Conservation (phyloP, 176 grass and related monocot genomes). For the Aegilops longissima region DNA sequence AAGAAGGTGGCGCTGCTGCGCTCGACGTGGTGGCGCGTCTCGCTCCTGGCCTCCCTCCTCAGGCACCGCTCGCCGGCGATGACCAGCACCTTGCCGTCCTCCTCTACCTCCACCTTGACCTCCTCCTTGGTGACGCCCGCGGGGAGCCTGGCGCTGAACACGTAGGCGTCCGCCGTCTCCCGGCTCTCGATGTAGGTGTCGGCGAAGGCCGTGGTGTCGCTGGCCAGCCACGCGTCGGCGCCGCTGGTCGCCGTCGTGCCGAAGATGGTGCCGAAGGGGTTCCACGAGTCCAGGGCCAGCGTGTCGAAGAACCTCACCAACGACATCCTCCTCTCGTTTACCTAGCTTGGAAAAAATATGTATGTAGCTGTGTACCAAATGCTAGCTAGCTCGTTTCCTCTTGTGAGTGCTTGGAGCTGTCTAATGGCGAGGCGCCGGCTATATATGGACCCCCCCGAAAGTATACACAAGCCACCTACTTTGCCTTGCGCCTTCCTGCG, state of each 20-base stretch:
- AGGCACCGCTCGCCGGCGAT: constrained; percentile 56
- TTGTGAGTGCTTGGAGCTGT: neutral
- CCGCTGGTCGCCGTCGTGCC: constrained; percentile 19
- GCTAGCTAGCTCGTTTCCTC: neutral
- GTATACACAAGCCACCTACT: neutral
- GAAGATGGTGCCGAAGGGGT: constrained; percentile 64
- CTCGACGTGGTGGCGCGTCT: constrained; percentile 46
- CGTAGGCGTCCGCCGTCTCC: constrained; percentile 48
- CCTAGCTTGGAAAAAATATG: neutral
- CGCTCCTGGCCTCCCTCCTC: constrained; percentile 34
- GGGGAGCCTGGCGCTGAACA: constrained; percentile 56
- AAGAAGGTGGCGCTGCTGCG: constrained; percentile 57
- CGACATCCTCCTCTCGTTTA: constrained; percentile 21
- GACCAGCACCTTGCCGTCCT: constrained; percentile 53
- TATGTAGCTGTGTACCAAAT: too few relatives aligned
- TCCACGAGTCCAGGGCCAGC: constrained; percentile 50
- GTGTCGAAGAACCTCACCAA: constrained; percentile 57
- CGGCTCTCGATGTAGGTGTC: constrained; percentile 51
- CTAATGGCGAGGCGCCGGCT: neutral
- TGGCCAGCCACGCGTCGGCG: constrained; percentile 41
- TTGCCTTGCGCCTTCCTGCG: neutral
- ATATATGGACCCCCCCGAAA: constrained; percentile 33
- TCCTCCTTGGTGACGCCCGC: constrained; percentile 54
- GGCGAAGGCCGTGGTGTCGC: constrained; percentile 57
- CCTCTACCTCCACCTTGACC: constrained; percentile 55